phyloP scores from a whole-genome alignment of 139 green algal genomes.

The Auxenochlorella pyrenoidosa region DNA sequence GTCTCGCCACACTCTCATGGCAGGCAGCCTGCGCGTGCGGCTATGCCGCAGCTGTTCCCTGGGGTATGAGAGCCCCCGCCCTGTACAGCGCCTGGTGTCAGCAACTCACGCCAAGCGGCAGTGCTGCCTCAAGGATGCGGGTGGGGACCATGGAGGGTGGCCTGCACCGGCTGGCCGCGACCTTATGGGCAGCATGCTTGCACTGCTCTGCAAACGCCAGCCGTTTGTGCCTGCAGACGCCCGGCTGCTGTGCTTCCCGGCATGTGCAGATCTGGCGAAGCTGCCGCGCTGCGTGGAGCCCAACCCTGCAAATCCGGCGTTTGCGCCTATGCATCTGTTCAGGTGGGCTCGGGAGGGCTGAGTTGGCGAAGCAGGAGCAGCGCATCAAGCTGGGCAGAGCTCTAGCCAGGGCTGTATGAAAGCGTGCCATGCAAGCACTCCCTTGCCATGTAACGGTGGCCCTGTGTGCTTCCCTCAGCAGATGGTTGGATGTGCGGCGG shows the following conservation, averaged over 20 bases:
- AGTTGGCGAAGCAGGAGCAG: not conserved
- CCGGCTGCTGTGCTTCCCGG: not conserved
- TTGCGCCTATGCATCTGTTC: slow-evolving; percentile 28
- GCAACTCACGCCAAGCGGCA: not conserved
- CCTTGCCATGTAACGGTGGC: not conserved
- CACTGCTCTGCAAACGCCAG: not conserved
- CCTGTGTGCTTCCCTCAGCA: not conserved
- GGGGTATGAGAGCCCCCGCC: not conserved
- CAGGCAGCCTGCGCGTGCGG: slow-evolving; percentile 1
- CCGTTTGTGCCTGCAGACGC: no score
- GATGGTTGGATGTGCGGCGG: slow-evolving; percentile 22
- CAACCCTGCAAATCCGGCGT: slow-evolving; percentile 35
- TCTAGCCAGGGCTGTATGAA: not conserved
- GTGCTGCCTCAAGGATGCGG: slow-evolving; percentile 26
- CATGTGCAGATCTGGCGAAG: not conserved
- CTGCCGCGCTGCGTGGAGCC: slow-evolving; percentile 29
- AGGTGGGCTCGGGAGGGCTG: not conserved
- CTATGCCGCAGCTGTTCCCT: slow-evolving; percentile 28
- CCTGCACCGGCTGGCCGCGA: not conserved
- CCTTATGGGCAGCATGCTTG: not conserved
- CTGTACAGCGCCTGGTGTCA: slow-evolving; percentile 23
- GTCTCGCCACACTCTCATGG: not conserved
- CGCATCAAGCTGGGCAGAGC: not conserved
- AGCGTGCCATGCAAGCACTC: not conserved
- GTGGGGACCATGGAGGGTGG: not conserved